Percentiles rank a stretch among this genome's conserved stretches.
Evolutionary conservation across 345 rosid species (phyloP).

Genomic region (Durio zibethinus): DNA sequence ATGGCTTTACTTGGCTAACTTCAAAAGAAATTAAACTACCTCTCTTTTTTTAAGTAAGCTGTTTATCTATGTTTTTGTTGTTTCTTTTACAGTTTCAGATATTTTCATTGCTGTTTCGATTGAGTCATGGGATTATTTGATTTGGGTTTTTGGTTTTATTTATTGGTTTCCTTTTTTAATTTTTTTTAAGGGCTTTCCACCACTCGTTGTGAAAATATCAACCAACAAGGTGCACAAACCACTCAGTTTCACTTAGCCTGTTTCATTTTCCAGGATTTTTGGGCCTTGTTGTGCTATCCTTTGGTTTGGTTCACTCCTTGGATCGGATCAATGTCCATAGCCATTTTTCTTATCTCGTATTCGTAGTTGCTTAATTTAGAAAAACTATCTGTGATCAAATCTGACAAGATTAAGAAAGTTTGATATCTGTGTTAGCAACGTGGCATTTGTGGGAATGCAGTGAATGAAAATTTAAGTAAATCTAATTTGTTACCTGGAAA

Average conservation of each 20-base stretch:
- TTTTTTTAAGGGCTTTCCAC: background rate
- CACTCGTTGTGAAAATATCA: slow-evolving; percentile 23
- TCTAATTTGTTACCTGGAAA: too few species aligned
- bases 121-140: background rate
- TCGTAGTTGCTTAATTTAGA: too few species aligned
- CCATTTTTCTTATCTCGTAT: background rate
- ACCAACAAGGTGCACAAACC: background rate
- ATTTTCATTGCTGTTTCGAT: background rate
- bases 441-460: too few species aligned
- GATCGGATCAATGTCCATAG: background rate
- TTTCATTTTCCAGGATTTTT: background rate
- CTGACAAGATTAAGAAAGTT: too few species aligned
- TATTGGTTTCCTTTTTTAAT: background rate
- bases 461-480: too few species aligned
- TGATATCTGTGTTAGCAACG: too few species aligned
- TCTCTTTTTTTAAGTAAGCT: background rate
- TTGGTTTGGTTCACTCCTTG: background rate
- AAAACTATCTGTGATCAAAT: too few species aligned
- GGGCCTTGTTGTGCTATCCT: slow-evolving; percentile 3
- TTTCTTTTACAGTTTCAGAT: background rate
- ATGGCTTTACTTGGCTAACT: slow-evolving; percentile 21
- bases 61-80: background rate
- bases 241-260: background rate
- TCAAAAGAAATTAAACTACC: background rate
- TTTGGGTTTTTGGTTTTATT: background rate